Evolutionary conservation across 1,284 basidiomycete genomes (phyloP).

Genomic region (Ustilago bromivora): DNA sequence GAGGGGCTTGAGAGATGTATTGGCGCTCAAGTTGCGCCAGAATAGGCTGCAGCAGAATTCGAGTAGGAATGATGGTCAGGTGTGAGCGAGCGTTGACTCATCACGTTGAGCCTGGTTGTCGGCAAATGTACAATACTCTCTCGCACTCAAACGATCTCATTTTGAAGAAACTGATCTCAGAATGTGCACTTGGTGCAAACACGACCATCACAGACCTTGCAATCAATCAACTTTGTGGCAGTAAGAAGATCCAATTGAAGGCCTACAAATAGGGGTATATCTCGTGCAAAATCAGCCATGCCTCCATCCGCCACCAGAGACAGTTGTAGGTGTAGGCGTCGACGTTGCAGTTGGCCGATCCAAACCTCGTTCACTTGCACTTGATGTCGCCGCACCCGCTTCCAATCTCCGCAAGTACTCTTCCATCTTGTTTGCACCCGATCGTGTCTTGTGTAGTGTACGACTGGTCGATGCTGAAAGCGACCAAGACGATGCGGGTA

Average conservation of each 20-base stretch:
- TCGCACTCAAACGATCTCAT: neutral
- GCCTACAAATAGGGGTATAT: neutral
- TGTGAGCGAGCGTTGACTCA: neutral
- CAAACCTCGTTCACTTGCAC: neutral
- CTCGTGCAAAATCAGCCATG: neutral
- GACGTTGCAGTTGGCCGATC: constrained; percentile 9
- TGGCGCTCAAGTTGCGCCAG: constrained; percentile 41
- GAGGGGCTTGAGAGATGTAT: constrained; percentile 46
- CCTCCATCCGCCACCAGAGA: neutral
- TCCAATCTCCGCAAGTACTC: constrained; percentile 39
- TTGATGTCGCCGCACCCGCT: neutral
- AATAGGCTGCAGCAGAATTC: constrained; percentile 18
- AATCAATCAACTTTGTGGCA: neutral
- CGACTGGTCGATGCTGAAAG: constrained; percentile 16
- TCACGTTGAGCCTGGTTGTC: neutral
- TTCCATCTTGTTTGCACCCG: constrained; percentile 49
- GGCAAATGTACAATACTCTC: neutral
- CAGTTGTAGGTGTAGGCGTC: constrained; percentile 19
- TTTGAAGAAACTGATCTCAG: neutral
- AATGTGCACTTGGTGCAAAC: neutral
- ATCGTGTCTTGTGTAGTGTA: constrained; percentile 35
- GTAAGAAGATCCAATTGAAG: neutral
- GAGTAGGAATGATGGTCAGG: neutral
- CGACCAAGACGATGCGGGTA: neutral
- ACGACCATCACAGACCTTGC: neutral